Percentiles rank a stretch among this genome's conserved stretches.
These are phyloP conservation scores for Pichia paraexigua DNA, from an alignment of 805 yeast genomes.

Conservation along the genomic window DNA sequence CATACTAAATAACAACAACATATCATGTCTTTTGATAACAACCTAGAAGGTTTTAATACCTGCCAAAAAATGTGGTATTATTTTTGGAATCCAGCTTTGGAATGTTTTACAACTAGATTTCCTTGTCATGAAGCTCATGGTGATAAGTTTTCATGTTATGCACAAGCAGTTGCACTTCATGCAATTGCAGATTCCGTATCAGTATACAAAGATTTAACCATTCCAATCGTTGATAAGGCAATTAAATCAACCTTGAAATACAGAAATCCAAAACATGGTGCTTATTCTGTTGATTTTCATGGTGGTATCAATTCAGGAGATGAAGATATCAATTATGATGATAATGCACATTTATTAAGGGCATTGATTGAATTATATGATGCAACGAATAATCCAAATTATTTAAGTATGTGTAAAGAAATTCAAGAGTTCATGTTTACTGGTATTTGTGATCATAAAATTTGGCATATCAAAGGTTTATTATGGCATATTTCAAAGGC, in stretches of 20 bases:
- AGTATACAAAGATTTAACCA: constrained; percentile 42
- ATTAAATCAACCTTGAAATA: constrained; percentile 42
- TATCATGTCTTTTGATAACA: constrained; percentile 19
- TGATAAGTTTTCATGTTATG: constrained; percentile 58
- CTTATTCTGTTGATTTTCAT: constrained; percentile 44
- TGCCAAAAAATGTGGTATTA: constrained; percentile 35
- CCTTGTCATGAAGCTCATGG: constrained; percentile 39
- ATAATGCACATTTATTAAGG: constrained; percentile 66
- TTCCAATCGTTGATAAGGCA: constrained; percentile 47
- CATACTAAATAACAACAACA: background rate
- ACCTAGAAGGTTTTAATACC: constrained; percentile 32
- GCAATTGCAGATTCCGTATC: constrained; percentile 60
- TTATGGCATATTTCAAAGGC: constrained; percentile 57
- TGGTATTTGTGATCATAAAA: constrained; percentile 46
- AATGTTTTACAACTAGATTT: constrained; percentile 34
- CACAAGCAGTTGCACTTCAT: constrained; percentile 57
- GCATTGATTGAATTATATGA: constrained; percentile 61
- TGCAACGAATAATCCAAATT: constrained; percentile 48
- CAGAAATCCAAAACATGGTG: constrained; percentile 42
- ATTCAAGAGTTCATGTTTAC: constrained; percentile 55
- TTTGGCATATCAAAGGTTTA: constrained; percentile 49
- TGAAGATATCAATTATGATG: constrained; percentile 65
- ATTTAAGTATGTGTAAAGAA: constrained; percentile 48
- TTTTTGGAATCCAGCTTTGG: constrained; percentile 33
- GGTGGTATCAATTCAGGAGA: constrained; percentile 32